Evolutionary conservation across 225 moss, liverwort and hornwort species (phyloP).

Genomic region (Polytrichum commune): DNA sequence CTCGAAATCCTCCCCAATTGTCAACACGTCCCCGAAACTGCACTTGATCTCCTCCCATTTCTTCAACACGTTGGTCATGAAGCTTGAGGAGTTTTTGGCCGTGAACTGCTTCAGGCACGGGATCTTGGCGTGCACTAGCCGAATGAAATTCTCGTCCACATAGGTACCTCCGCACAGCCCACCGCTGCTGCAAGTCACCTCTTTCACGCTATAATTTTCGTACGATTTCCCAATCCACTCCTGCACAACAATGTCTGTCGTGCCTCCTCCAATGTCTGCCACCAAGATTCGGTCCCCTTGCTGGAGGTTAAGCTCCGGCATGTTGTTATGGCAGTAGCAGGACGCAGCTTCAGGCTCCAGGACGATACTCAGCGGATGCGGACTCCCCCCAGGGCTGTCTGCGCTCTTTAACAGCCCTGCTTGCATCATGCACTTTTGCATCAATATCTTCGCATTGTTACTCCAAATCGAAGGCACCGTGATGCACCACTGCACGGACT

Average conservation of each 20-base stretch:
- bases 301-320: not conserved
- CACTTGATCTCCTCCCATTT: slow-evolving; percentile 14
- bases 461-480: slow-evolving; percentile 63
- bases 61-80: slow-evolving; percentile 2
- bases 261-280: slow-evolving; percentile 63
- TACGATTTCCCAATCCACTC: slow-evolving; percentile 21
- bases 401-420: slow-evolving; percentile 50
- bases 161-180: slow-evolving; percentile 50
- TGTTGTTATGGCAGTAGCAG: slow-evolving; percentile 52
- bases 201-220: slow-evolving; percentile 26
- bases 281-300: slow-evolving; percentile 47
- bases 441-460: slow-evolving; percentile 40
- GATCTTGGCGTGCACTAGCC: slow-evolving; percentile 35
- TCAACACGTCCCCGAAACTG: not conserved
- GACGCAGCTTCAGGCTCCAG: slow-evolving; percentile 72
- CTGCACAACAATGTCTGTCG: slow-evolving; percentile 61
- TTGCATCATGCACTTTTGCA: slow-evolving; percentile 43
- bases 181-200: slow-evolving; percentile 43
- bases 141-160: slow-evolving; percentile 55
- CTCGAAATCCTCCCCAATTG: not conserved
- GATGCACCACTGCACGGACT: slow-evolving; percentile 58
- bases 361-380: slow-evolving; percentile 22
- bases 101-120: slow-evolving; percentile 43
- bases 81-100: slow-evolving; percentile 6
- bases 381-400: slow-evolving; percentile 16